These are phyloP conservation scores for Oldenlandia corymbosa DNA, from an alignment of 257 asterid genomes.

Conservation along the genomic window DNA sequence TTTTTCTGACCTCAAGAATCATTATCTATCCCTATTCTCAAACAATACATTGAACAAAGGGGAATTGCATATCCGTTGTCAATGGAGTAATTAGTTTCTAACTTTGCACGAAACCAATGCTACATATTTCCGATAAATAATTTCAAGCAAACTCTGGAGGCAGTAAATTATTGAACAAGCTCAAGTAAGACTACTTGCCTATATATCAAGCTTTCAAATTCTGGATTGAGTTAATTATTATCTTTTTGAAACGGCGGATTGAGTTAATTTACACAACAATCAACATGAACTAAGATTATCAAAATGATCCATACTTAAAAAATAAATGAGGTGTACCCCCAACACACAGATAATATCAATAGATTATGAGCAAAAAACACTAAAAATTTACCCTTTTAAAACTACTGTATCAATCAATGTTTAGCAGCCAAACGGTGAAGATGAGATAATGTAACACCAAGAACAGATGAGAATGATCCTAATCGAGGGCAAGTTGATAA, in stretches of 20 bases:
- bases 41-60: background rate
- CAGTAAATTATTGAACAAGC: too few relatives aligned
- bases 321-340: background rate
- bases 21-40: background rate
- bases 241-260: too few relatives aligned
- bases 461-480: background rate
- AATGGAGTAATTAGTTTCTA: background rate
- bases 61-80: background rate
- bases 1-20: background rate
- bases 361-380: background rate
- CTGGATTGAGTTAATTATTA: background rate
- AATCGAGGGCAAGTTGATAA: background rate
- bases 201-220: background rate
- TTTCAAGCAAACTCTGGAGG: background rate
- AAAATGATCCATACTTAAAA: too few relatives aligned
- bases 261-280: too few relatives aligned
- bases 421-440: background rate
- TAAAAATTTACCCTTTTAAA: too few relatives aligned
- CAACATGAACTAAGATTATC: background rate
- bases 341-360: background rate
- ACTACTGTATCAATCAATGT: background rate
- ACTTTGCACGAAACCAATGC: background rate
- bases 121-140: background rate
- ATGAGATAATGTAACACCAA: background rate
- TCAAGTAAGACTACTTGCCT: background rate